A percentile compares a stretch with the other conserved stretches of the same genome.
phyloP scores from a whole-genome alignment of 345 rosid genomes.

The Euphorbia pulcherrima region DNA sequence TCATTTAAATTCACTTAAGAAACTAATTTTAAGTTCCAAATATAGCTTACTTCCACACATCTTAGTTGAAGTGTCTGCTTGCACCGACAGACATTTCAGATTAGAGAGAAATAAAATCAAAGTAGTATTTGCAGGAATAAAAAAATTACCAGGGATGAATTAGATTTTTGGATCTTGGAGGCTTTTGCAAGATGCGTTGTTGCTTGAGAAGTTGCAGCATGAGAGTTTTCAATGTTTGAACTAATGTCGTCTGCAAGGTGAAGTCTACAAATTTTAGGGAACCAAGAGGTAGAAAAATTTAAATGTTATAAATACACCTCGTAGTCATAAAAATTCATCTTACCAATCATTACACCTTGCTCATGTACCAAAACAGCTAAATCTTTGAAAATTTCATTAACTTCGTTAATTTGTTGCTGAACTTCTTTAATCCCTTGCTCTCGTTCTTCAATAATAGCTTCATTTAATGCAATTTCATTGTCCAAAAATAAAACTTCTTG shows the following conservation, averaged over 20 bases:
- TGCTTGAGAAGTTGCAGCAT: conserved; percentile 53
- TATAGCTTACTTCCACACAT: not conserved
- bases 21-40: not conserved
- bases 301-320: not conserved
- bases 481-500: conserved; percentile 56
- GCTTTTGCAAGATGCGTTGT: conserved; percentile 55
- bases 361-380: conserved; percentile 54
- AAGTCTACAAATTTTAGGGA: conserved; percentile 11
- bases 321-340: not conserved
- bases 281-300: not conserved
- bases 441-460: conserved; percentile 69
- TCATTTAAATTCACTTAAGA: not conserved
- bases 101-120: not conserved
- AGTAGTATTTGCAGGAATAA: not conserved
- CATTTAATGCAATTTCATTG: conserved; percentile 66
- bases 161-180: conserved; percentile 53
- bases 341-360: conserved; percentile 68
- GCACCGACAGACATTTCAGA: not conserved
- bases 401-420: conserved; percentile 64
- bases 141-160: conserved; percentile 60
- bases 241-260: conserved; percentile 57
- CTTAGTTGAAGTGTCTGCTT: not conserved
- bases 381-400: conserved; percentile 75
- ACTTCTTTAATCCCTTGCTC: conserved; percentile 74
- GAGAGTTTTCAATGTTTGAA: conserved; percentile 55